Base-by-base conservation (phyloP, 768 basidiomycete genomes). In the Termitomyces sp. region DNA sequence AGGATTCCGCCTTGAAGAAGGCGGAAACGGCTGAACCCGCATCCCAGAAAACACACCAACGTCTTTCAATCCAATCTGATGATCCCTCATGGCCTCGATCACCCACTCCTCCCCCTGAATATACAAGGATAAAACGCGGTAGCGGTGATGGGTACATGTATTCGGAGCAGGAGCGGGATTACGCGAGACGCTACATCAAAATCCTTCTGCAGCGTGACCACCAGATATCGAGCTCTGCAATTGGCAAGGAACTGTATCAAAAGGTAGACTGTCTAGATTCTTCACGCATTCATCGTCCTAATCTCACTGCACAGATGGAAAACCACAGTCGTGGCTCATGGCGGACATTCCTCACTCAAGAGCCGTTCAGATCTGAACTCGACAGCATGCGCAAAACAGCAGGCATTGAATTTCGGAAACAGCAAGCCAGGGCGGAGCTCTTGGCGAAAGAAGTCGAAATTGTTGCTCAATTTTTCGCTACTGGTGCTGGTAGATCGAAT, bases 281-380 rank as follows among this genome's bases (percentile, higher is more conserved):
- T 17, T 40, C 55, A 11, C 19, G 21, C 42, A 35, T n/a, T 11
- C 26, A 28, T 48, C 17, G 15, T 17, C 9, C 30, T 54, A 46
- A 61, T 53, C 15, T n/a, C 22, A 40, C 34, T 53, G 45, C 42
- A 11, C 54, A 89, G 88, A 73, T 88, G 72, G 79, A 84, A 26
- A 78, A 83, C 59, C 88, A 88, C 64, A 61, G 74, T 2, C 12
- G 60, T 5, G 63, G 34, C 8, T 85, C 84, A 14, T 88, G 85
- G 85, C 59, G 52, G 32, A 64, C 62, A n/a, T 73, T 76, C 45
- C 48, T 82, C 19, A 43, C 59, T 30, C 57, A 56, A 50, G 49
- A 51, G n/a, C 64, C 65, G 51, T 38, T 74, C 10, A 68, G 67
- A 22, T 63, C 70, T 10, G 67, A 74, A 40, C 56, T 86, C 11